These are phyloP conservation scores for Fusarium citri DNA, from an alignment of 2,329 filamentous ascomycete species.

Conservation along the genomic window DNA sequence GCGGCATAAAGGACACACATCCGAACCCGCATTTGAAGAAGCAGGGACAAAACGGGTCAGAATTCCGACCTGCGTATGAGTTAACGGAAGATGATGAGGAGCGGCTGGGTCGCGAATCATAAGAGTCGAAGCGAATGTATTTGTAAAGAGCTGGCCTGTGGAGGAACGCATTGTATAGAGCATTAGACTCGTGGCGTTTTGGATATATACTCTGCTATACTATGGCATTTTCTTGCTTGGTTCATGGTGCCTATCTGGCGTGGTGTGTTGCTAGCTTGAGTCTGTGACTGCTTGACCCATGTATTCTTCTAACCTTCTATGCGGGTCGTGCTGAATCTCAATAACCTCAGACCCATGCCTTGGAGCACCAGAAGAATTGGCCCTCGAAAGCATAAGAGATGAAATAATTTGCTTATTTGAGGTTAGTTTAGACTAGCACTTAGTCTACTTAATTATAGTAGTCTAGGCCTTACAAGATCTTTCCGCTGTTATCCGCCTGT, in stretches of 20 bases:
- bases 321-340: fast-evolving
- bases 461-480: too few species aligned
- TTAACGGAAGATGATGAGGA: conserved; percentile 81
- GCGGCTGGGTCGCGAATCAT: conserved; percentile 75
- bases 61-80: conserved; percentile 80
- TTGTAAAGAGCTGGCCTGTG: conserved; percentile 17
- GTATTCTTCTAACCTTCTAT: background rate
- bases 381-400: too few species aligned
- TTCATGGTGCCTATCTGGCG: background rate
- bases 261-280: background rate
- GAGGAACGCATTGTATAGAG: conserved; percentile 27
- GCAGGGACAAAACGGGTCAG: conserved; percentile 34
- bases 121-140: conserved; percentile 35
- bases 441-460: too few species aligned
- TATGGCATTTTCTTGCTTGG: background rate
- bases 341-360: background rate
- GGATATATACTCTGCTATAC: conserved; percentile 6
- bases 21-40: conserved; percentile 75
- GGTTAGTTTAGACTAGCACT: too few species aligned
- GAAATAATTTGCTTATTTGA: too few species aligned
- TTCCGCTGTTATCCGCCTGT: too few species aligned
- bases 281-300: background rate
- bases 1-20: conserved; percentile 87
- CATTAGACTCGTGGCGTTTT: conserved; percentile 37
- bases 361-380: too few species aligned